These are phyloP conservation scores for Aurinia saxatilis DNA, from an alignment of 345 rosid genomes.

Conservation along the genomic window DNA sequence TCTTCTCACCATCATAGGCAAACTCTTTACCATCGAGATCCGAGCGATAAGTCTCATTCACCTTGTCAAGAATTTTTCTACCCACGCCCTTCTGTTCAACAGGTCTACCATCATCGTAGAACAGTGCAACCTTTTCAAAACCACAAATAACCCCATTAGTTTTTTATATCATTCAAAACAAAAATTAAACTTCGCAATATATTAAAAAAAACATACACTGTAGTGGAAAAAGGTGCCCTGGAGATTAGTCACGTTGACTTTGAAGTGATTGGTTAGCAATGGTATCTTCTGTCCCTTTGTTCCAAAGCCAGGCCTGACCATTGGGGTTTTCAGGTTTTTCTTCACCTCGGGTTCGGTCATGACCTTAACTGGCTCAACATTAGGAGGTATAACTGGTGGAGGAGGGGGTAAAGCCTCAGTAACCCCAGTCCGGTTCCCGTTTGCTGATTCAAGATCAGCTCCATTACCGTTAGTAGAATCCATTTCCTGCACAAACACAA, in stretches of 20 bases:
- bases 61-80: conserved; percentile 58
- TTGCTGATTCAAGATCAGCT: conserved; percentile 35
- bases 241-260: conserved; percentile 50
- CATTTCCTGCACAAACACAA: conserved; percentile 35
- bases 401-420: conserved; percentile 57
- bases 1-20: conserved; percentile 95
- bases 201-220: conserved; percentile 47
- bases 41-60: conserved; percentile 56
- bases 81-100: conserved; percentile 81
- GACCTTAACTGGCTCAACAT: conserved; percentile 43
- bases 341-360: conserved; percentile 45
- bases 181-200: not conserved
- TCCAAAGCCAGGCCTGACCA: conserved; percentile 60
- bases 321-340: conserved; percentile 44
- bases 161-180: not conserved
- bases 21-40: conserved; percentile 70
- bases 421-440: conserved; percentile 33
- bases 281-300: conserved; percentile 61
- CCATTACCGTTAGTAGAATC: conserved; percentile 31
- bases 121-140: conserved; percentile 47
- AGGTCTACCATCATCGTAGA: conserved; percentile 85
- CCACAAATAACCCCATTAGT: not conserved
- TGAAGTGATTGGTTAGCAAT: conserved; percentile 70
- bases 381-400: conserved; percentile 56
- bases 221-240: conserved; percentile 68